Evolutionary conservation across 352 stramenopile genomes (phyloP), one percentile per base, ranked within the genome.

Genomic region (Phytophthora melonis): DNA sequence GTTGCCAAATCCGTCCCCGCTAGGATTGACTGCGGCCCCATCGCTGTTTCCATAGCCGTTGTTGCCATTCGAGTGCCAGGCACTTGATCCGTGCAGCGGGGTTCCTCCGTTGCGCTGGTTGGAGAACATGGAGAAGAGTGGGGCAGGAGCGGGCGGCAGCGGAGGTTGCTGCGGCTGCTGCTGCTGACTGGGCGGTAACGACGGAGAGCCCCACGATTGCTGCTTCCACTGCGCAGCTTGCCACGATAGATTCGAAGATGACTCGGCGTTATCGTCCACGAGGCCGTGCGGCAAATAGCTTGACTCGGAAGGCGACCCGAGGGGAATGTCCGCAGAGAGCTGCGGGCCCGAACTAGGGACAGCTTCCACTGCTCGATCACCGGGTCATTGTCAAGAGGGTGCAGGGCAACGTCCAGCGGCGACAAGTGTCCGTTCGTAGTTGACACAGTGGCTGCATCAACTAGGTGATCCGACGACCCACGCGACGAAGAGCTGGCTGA

Each of bases 361-460:
- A 95, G 47, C 45, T 91, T 93, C 88, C 88, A 95, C 53, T 93
- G 87, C 67, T 95, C 88, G 47, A 93, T 93, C 60, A 91, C 82
- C 8, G 83, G 84, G 39, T 93, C 86, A n/a, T 74, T 79, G 49
- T 77, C 75, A 32, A 93, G 74, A 57, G 82, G 78, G 53, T 79
- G 84, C 34, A 89, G 75, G 21, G 72, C 70, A n/a, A 84, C 81
- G 13, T 86, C 78, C 14, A 93, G 68, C 21, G 88, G 86, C 19
- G 86, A 93, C 43, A 90, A 61, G 66, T 80, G 62, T 23, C 79
- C 66, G 68, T 85, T 83, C 27, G 71, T 70, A 21, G 34, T 25
- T 58, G 70, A 65, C n/a, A 68, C 53, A 1, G 60, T 63, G 21
- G 52, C 70, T 10, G 74, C 61, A 62, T 88, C 75, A 52, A 92